Evolutionary conservation across 805 yeast genomes (phyloP), one percentile per base, ranked within the genome.

Genomic region (Lipomyces orientalis): DNA sequence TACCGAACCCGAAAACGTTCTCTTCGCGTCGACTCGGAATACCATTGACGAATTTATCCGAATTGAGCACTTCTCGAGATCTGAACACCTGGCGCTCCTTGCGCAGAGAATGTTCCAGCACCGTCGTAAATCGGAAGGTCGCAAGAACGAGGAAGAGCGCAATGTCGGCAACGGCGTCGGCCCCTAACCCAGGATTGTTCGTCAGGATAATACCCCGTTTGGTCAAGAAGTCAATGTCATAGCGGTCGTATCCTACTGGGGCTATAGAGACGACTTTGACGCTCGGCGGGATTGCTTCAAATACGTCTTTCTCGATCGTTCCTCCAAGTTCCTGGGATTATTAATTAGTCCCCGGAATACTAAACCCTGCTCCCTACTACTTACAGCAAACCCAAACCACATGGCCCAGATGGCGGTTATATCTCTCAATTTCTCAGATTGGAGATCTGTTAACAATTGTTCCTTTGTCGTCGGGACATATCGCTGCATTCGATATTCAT

Each of bases 121-220:
- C 73, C 69, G 77, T 73, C 59, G 79, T 80, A 75, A 85, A 85
- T 68, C 89, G 81, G 75, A 86, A 74, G 0, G 88, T 82, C 2
- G 85, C 84, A 34, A 86, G 68, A 16, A 86, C 73, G 61, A 87
- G 76, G 72, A 80, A 86, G 19, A 86, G 75, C 52, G 85, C 84
- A 7, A 87, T 83, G 69, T 85, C 88, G 1, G 89, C 89, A 14
- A 89, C 87, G 25, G 87, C 84, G 51, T 80, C 81, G 63, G 83
- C 83, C 10, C 85, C 87, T n/a, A 85, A 76, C 7, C 80, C 79
- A 3, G 87, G 88, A 29, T 86, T 85, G 73, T 86, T 84, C 1
- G 87, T 81, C 16, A 86, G 69, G 72, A 83, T 85, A 57, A 87
- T 81, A 3, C 80, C 81, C 51, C 79, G 71, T 9, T 73, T 73